Evolutionary conservation across 192 early-diverging fungal genomes (phyloP).

Genomic region (Cladochytrium replicatum): DNA sequence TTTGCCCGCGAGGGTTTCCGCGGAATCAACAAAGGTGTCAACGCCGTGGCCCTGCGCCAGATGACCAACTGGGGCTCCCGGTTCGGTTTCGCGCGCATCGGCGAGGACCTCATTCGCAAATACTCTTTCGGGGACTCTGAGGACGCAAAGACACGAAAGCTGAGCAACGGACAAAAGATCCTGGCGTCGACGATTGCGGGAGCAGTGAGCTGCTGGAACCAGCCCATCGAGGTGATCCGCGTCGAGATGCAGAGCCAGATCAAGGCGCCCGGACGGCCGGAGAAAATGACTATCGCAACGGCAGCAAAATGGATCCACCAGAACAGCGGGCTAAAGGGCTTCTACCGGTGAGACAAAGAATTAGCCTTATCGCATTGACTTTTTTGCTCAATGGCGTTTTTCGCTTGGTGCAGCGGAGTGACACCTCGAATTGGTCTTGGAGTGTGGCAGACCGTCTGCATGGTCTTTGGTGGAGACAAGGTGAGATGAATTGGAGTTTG

Average conservation of each 20-base stretch:
- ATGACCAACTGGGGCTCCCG: slow-evolving; percentile 91
- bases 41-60: slow-evolving; percentile 81
- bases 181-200: slow-evolving; percentile 72
- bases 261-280: slow-evolving; percentile 67
- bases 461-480: slow-evolving; percentile 71
- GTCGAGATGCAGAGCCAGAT: slow-evolving; percentile 88
- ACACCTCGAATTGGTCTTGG: slow-evolving; percentile 41
- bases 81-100: slow-evolving; percentile 36
- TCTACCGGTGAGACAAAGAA: slow-evolving; percentile 75
- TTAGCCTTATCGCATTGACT: too few species aligned
- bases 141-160: slow-evolving; percentile 23
- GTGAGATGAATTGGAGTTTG: slow-evolving; percentile 7
- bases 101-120: slow-evolving; percentile 50
- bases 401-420: too few species aligned
- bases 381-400: too few species aligned
- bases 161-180: slow-evolving; percentile 47
- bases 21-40: slow-evolving; percentile 86
- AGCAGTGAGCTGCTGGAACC: slow-evolving; percentile 83
- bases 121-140: slow-evolving; percentile 2
- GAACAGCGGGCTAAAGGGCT: slow-evolving; percentile 70
- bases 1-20: slow-evolving; percentile 76
- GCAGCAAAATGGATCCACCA: slow-evolving; percentile 77
- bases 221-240: slow-evolving; percentile 86
- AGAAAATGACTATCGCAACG: slow-evolving; percentile 65
- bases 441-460: slow-evolving; percentile 70